Percentiles rank a stretch among this genome's conserved stretches.
These are phyloP conservation scores for Mucor piriformis DNA, from an alignment of 371 early-diverging fungal species.

Conservation along the genomic window DNA sequence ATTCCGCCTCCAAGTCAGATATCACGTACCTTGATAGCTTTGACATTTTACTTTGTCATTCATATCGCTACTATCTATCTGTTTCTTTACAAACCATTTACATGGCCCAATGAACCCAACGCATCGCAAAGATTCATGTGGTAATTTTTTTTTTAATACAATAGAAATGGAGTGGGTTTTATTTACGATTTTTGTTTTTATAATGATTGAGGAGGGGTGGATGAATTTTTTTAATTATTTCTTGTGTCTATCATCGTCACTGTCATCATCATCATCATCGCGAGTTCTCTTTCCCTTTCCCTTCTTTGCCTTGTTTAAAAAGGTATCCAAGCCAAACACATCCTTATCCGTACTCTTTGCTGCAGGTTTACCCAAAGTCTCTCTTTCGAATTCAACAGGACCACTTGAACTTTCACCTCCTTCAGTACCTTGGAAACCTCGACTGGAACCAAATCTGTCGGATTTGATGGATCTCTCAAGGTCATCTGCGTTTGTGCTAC, in stretches of 20 bases:
- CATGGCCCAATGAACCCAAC: constrained; percentile 71
- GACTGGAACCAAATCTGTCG: constrained; percentile 65
- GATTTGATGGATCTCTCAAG: constrained; percentile 70
- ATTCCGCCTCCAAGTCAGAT: constrained; percentile 34
- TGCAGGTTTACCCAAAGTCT: constrained; percentile 33
- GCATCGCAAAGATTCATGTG: constrained; percentile 89
- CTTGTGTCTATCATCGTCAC: constrained; percentile 24
- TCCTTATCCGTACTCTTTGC: constrained; percentile 35
- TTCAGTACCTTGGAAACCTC: constrained; percentile 74
- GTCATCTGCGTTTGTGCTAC: constrained; percentile 70
- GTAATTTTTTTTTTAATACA: constrained; percentile 42
- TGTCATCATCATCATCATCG: constrained; percentile 22
- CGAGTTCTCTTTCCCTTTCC: constrained; percentile 40
- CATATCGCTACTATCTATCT: constrained; percentile 69
- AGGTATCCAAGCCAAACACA: constrained; percentile 68
- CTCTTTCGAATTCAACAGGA: constrained; percentile 94
- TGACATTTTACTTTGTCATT: constrained; percentile 46
- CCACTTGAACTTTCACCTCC: constrained; percentile 62
- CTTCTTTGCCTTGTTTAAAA: constrained; percentile 60
- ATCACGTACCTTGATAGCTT: constrained; percentile 12
- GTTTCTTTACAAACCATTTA: constrained; percentile 76
- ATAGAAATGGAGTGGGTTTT: background rate
- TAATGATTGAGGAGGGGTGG: background rate
- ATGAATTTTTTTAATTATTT: constrained; percentile 2
- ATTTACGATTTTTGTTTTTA: background rate